Evolutionary conservation across 331 rosid species (phyloP).

Genomic region (Quercus tomentella): DNA sequence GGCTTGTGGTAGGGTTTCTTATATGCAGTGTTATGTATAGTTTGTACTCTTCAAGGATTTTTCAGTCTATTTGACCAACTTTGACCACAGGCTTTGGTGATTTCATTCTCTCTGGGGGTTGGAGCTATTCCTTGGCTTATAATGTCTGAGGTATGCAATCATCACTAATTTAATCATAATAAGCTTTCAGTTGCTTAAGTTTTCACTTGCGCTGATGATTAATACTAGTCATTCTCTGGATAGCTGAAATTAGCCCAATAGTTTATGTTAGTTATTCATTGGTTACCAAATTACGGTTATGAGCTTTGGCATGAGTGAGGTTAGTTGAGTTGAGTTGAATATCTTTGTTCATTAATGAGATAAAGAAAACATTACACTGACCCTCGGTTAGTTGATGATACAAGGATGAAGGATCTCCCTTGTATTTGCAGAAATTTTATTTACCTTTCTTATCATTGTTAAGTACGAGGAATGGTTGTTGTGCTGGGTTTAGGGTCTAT

Average conservation of each 20-base stretch:
- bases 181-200: not conserved
- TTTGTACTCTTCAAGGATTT: not conserved
- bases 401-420: not conserved
- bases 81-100: constrained; percentile 41
- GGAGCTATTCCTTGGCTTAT: constrained; percentile 91
- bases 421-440: not conserved
- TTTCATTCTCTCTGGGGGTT: constrained; percentile 59
- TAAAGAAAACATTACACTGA: not conserved
- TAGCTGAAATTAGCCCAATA: not conserved
- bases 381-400: not conserved
- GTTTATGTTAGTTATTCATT: not conserved
- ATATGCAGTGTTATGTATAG: not conserved
- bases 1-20: constrained; percentile 62
- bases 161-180: not conserved
- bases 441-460: not conserved
- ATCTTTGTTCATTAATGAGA: not conserved
- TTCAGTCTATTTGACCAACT: not conserved
- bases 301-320: not conserved
- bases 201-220: not conserved
- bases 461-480: not conserved
- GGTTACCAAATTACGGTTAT: not conserved
- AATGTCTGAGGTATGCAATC: constrained; percentile 75
- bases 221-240: not conserved
- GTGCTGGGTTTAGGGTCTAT: not conserved
- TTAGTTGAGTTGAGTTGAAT: not conserved